Percentiles rank a stretch among this genome's conserved stretches.
phyloP scores from a whole-genome alignment of 1,284 basidiomycete genomes.

The Lignosus rhinocerotis region DNA sequence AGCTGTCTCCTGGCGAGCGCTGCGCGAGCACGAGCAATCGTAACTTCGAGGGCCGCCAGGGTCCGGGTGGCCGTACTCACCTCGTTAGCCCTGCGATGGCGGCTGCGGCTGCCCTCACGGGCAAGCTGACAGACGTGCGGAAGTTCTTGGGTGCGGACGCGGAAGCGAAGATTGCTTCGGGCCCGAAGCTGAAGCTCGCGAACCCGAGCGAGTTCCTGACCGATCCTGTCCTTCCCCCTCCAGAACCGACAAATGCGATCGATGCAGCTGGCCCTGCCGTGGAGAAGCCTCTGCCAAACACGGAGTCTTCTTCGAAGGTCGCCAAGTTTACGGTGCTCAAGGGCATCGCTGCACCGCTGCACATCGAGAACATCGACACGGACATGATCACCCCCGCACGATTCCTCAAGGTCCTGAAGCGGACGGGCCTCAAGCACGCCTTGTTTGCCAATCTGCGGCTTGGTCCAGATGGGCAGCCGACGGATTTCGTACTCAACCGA shows the following conservation, averaged over 20 bases:
- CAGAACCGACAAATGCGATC: conserved; percentile 47
- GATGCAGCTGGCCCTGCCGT: conserved; percentile 34
- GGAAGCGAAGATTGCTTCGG: conserved; percentile 45
- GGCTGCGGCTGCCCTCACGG: conserved; percentile 89
- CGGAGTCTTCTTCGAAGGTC: conserved; percentile 61
- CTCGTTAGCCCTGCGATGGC: conserved; percentile 96
- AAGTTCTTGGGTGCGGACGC: conserved; percentile 65
- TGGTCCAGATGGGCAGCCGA: conserved; percentile 76
- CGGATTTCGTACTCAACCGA: conserved; percentile 89
- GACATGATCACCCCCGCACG: conserved; percentile 98
- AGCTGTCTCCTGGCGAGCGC: conserved; percentile 86
- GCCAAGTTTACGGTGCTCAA: conserved; percentile 81
- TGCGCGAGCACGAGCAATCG: conserved; percentile 97
- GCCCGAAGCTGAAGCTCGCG: conserved; percentile 64
- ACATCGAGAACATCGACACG: conserved; percentile 93
- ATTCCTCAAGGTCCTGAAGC: conserved; percentile 93
- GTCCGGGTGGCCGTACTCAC: conserved; percentile 91
- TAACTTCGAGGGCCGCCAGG: conserved; percentile 95
- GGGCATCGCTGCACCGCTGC: conserved; percentile 87
- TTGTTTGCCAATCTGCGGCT: conserved; percentile 87
- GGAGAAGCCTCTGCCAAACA: conserved; percentile 45
- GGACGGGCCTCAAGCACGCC: conserved; percentile 89
- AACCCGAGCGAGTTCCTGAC: conserved; percentile 77
- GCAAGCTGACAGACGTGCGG: conserved; percentile 87
- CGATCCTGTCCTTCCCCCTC: conserved; percentile 70